phyloP scores from a whole-genome alignment of 1,284 basidiomycete genomes.

The Apiotrichum laibachii region DNA sequence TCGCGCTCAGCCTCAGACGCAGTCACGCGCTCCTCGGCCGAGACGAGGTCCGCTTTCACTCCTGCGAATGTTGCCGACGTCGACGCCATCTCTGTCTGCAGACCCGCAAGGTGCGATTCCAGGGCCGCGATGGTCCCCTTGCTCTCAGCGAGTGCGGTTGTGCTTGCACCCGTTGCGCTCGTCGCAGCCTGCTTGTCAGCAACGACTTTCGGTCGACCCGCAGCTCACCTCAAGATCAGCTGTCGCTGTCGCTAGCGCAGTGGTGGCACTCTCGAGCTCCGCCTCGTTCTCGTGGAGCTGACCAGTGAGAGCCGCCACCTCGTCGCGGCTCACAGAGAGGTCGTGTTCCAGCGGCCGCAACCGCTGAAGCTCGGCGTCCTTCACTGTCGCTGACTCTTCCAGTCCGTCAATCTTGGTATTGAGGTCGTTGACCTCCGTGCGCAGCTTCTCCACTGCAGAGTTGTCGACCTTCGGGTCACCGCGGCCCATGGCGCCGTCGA shows the following conservation, averaged over 20 bases:
- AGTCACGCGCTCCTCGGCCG: slow-evolving; percentile 1
- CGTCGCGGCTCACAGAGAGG: slow-evolving; percentile 22
- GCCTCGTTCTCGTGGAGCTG: background rate
- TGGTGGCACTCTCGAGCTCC: background rate
- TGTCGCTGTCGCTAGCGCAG: background rate
- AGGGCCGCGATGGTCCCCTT: slow-evolving; percentile 1
- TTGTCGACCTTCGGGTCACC: slow-evolving; percentile 3
- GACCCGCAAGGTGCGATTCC: background rate
- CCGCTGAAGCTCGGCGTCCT: too few species aligned
- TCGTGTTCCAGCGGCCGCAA: slow-evolving; percentile 11
- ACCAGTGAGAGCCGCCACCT: slow-evolving; percentile 22
- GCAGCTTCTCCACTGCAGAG: slow-evolving; percentile 29
- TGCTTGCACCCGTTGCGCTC: too few species aligned
- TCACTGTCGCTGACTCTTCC: slow-evolving; percentile 22
- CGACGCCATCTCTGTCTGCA: slow-evolving; percentile 9
- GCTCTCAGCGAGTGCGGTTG: slow-evolving; percentile 2
- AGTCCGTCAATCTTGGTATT: slow-evolving; percentile 21
- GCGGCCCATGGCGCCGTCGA: slow-evolving; percentile 34
- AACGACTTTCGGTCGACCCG: background rate
- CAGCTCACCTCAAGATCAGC: background rate
- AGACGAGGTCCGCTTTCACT: slow-evolving; percentile 2
- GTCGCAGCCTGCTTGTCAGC: background rate
- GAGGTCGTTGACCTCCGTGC: slow-evolving; percentile 6
- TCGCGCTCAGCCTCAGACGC: slow-evolving; percentile 5
- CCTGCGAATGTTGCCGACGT: slow-evolving; percentile 1